Evolutionary conservation across 495 filamentous ascomycete genomes (phyloP).

Genomic region (Bombardia bombarda): DNA sequence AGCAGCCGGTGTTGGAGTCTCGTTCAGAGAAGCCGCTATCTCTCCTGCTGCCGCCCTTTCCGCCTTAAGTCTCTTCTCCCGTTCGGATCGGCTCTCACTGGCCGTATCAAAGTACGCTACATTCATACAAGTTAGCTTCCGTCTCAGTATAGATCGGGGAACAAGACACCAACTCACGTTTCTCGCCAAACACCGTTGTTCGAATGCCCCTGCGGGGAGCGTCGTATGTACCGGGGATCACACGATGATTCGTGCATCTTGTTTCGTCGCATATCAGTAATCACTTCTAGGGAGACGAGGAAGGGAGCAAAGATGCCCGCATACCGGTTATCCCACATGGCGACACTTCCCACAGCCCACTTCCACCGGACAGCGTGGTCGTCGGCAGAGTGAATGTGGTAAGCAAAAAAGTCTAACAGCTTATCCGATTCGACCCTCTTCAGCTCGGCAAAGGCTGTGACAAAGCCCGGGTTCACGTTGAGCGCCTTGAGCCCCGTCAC

Average conservation of each 20-base stretch:
- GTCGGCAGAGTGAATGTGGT: slow-evolving; percentile 46
- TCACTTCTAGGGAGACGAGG: too few relatives aligned
- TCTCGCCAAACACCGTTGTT: slow-evolving; percentile 49
- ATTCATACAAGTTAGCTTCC: background rate
- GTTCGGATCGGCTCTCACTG: slow-evolving; percentile 38
- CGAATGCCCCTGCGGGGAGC: slow-evolving; percentile 38
- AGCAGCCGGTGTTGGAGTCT: background rate
- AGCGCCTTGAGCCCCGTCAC: slow-evolving; percentile 45
- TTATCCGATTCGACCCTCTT: slow-evolving; percentile 48
- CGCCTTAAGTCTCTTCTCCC: slow-evolving; percentile 15
- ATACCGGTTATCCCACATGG: slow-evolving; percentile 48
- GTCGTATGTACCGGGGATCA: slow-evolving; percentile 45
- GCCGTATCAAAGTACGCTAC: slow-evolving; percentile 40
- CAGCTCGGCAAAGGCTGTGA: slow-evolving; percentile 45
- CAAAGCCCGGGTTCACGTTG: slow-evolving; percentile 44
- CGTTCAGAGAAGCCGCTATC: slow-evolving; percentile 1
- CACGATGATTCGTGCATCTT: slow-evolving; percentile 39
- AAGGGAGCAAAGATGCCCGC: background rate
- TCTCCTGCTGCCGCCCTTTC: background rate
- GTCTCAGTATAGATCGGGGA: background rate
- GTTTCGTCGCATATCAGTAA: background rate
- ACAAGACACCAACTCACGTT: slow-evolving; percentile 29
- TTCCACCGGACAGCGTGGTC: slow-evolving; percentile 48
- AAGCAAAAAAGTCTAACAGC: slow-evolving; percentile 41
- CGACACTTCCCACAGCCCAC: slow-evolving; percentile 46